Conservation (phyloP, 306 rosid species). For the Argentina anserina region DNA sequence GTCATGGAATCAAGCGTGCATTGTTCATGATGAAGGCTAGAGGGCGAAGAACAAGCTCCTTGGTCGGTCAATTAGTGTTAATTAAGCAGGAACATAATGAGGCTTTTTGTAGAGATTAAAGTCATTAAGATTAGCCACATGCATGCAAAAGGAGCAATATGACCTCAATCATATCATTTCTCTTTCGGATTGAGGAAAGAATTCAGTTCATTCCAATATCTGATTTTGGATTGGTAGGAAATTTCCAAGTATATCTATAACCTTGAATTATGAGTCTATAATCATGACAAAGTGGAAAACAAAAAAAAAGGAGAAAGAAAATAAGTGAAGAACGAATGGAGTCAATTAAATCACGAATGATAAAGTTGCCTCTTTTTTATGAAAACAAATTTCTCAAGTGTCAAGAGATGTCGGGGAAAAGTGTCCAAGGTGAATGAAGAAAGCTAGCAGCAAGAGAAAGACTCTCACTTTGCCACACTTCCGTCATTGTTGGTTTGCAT, state of each 20-base stretch:
- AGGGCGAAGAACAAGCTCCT: conserved; percentile 25
- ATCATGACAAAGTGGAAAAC: neutral
- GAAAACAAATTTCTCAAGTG: neutral
- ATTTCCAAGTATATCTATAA: neutral
- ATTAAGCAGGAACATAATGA: conserved; percentile 11
- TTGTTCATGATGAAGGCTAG: conserved; percentile 34
- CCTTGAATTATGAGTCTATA: neutral
- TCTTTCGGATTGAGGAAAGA: neutral
- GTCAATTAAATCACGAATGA: neutral
- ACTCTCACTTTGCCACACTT: neutral
- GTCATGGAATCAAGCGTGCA: conserved; percentile 3
- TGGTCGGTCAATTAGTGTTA: neutral
- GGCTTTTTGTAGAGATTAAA: conserved; percentile 19
- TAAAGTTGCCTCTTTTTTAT: neutral
- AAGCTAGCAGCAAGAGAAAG: neutral
- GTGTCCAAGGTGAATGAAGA: neutral
- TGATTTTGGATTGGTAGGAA: neutral
- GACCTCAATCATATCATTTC: conserved; percentile 36
- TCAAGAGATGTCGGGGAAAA: neutral
- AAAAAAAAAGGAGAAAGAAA: neutral
- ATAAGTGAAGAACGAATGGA: neutral
- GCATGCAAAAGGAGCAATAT: conserved; percentile 13
- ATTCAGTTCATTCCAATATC: neutral
- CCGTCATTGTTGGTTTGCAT: neutral
- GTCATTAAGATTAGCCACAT: conserved; percentile 12